Base-by-base conservation (phyloP, 1,284 basidiomycete species). In the Tranzscheliella williamsii region DNA sequence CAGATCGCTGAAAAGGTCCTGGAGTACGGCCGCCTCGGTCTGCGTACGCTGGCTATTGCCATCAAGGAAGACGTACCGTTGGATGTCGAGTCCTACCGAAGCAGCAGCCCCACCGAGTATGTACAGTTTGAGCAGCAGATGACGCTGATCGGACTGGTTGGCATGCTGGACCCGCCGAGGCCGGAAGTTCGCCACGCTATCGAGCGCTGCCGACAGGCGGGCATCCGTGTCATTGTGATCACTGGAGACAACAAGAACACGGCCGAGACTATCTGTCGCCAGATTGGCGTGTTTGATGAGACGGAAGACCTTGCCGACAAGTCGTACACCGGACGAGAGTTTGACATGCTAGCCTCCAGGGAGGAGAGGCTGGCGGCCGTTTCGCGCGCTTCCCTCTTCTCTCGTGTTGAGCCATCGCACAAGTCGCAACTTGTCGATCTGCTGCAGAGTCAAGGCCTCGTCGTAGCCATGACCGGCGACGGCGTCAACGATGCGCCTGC, bases 231-330 rank as follows among this genome's bases (percentile, higher is more conserved):
- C 32, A 87, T 98, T 63, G 93, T 95, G 70, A 96, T 98, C 78
- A 99, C 95, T 2, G 95, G 95, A 30, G 95, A 99, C 80, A 96
- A 96, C 82, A 94, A 95, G 82, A 87, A 87, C 65, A 99, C 95
- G 18, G 95, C 94, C 39, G 93, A 96, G 82, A 90, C 92, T 18
- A 96, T 99, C 75, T 96, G 92, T 78, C 84, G 91, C 49, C 87
- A 92, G 78, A 94, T 98, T 78, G 94, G 95, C 16, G 89, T 98
- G 61, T 95, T 97, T 73, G 68, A 52, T 15, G 38, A 36, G 8
- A 76, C 60, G 5, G 78, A 79, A 39, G 67, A 76, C 36, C 43
- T 80, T 22, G 85, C 84, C 12, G 90, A 90, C 44, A 94, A 94
- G 83, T 91, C 90, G 68, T 96, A 90, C 77, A 97, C 94, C 4